Conservation (phyloP, 176 grass and related monocot species). For the Eleusine coracana region DNA sequence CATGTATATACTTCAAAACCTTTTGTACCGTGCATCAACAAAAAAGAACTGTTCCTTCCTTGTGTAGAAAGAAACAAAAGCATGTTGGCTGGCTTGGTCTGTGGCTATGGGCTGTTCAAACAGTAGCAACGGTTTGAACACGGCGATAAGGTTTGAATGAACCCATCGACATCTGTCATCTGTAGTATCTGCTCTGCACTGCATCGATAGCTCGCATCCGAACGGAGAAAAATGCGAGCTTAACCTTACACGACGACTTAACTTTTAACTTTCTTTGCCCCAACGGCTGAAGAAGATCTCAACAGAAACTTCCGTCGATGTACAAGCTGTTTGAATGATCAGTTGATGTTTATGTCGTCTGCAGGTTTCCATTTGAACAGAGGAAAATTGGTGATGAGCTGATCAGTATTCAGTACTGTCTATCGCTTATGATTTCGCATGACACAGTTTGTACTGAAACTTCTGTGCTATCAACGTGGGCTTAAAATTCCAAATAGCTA, state of each 20-base stretch:
- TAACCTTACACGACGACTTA: conserved; percentile 36
- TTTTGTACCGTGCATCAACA: too few relatives aligned
- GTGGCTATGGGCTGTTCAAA: background rate
- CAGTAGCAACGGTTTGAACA: conserved; percentile 14
- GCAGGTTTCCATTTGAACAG: background rate
- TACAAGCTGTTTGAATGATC: background rate
- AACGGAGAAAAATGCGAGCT: conserved; percentile 5
- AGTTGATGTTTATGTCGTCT: too few relatives aligned
- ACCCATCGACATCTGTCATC: background rate
- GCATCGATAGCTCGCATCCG: conserved; percentile 7
- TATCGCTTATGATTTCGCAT: too few relatives aligned
- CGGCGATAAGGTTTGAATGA: conserved; percentile 9
- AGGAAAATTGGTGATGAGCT: background rate
- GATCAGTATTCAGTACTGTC: background rate
- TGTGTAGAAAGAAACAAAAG: background rate
- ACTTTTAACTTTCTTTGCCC: conserved; percentile 39
- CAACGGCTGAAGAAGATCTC: background rate
- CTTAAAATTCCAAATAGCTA: too few relatives aligned
- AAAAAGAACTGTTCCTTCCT: too few relatives aligned
- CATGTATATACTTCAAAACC: too few relatives aligned
- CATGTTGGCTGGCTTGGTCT: background rate
- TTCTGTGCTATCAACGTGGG: too few relatives aligned
- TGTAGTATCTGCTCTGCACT: background rate
- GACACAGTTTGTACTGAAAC: too few relatives aligned
- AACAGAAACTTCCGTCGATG: conserved; percentile 12